Evolutionary conservation across 1,284 basidiomycete genomes (phyloP).

Genomic region (Tranzscheliella williamsii): DNA sequence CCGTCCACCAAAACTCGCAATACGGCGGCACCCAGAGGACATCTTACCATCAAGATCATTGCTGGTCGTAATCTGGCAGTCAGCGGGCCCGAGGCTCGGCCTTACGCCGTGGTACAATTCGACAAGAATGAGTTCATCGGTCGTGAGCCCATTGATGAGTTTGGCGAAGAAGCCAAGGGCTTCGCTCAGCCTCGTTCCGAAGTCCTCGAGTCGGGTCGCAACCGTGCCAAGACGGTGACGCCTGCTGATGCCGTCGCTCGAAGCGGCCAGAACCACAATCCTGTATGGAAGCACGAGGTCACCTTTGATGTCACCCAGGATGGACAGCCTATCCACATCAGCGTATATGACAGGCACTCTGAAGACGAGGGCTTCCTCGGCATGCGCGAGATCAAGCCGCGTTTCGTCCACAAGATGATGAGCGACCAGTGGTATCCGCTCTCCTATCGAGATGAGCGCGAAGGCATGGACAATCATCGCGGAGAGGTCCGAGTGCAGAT

Average conservation of each 20-base stretch:
- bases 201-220: constrained; percentile 69
- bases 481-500: constrained; percentile 95
- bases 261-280: constrained; percentile 71
- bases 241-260: constrained; percentile 27
- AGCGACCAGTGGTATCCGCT: constrained; percentile 96
- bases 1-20: constrained; percentile 45
- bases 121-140: constrained; percentile 99
- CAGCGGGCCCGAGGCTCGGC: constrained; percentile 66
- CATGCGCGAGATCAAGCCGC: constrained; percentile 84
- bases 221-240: constrained; percentile 51
- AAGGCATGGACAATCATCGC: constrained; percentile 20
- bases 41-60: constrained; percentile 93
- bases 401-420: constrained; percentile 85
- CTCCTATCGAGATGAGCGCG: constrained; percentile 60
- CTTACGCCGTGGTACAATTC: constrained; percentile 96
- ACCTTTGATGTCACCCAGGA: constrained; percentile 88
- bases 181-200: constrained; percentile 70
- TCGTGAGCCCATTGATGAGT: constrained; percentile 81
- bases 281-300: constrained; percentile 98
- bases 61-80: constrained; percentile 77
- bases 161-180: constrained; percentile 84
- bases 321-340: constrained; percentile 81
- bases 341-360: constrained; percentile 86
- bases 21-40: constrained; percentile 67
- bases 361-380: constrained; percentile 87